Conservation (phyloP, 2,329 filamentous ascomycete species). For the Graphilbum sp. region DNA sequence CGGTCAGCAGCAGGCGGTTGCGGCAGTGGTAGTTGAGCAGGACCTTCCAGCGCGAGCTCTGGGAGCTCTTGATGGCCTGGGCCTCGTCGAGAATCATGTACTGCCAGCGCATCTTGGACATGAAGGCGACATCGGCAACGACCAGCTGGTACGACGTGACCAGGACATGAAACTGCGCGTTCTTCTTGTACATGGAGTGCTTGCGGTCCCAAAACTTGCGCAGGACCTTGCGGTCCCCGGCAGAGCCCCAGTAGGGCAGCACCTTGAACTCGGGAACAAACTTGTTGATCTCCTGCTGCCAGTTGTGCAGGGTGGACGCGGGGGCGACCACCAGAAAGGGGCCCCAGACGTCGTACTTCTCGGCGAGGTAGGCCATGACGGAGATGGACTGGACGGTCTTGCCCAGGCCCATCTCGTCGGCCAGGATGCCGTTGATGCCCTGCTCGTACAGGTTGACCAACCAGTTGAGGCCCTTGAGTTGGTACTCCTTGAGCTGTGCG, state of each 20-base stretch:
- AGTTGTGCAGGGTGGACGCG: slow-evolving; percentile 93
- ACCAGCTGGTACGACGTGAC: slow-evolving; percentile 96
- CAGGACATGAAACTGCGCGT: slow-evolving; percentile 88
- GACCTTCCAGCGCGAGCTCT: slow-evolving; percentile 94
- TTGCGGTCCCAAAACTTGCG: slow-evolving; percentile 99
- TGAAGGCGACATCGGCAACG: slow-evolving; percentile 89
- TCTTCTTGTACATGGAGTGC: slow-evolving; percentile 85
- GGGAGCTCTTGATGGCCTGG: slow-evolving; percentile 95
- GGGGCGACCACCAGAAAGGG: slow-evolving; percentile 94
- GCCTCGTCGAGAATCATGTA: slow-evolving; percentile 99
- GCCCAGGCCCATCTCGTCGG: slow-evolving; percentile 98
- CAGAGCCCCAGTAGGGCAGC: slow-evolving; percentile 92
- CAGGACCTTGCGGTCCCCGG: slow-evolving; percentile 83
- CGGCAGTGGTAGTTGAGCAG: slow-evolving; percentile 87
- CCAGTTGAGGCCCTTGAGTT: slow-evolving; percentile 98
- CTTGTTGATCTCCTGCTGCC: slow-evolving; percentile 93
- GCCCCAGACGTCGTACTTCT: slow-evolving; percentile 96
- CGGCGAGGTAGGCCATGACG: slow-evolving; percentile 95
- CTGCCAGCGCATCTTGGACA: slow-evolving; percentile 98
- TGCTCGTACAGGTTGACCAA: slow-evolving; percentile 97
- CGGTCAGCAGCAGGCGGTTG: slow-evolving; percentile 82
- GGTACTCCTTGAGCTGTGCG: slow-evolving; percentile 93
- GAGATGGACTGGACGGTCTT: slow-evolving; percentile 99
- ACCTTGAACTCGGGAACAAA: slow-evolving; percentile 94
- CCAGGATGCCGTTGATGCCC: slow-evolving; percentile 97